Percentiles rank a stretch among this genome's conserved stretches.
Conservation (phyloP, 106 monocot genomes). For the Agapanthus africanus region DNA sequence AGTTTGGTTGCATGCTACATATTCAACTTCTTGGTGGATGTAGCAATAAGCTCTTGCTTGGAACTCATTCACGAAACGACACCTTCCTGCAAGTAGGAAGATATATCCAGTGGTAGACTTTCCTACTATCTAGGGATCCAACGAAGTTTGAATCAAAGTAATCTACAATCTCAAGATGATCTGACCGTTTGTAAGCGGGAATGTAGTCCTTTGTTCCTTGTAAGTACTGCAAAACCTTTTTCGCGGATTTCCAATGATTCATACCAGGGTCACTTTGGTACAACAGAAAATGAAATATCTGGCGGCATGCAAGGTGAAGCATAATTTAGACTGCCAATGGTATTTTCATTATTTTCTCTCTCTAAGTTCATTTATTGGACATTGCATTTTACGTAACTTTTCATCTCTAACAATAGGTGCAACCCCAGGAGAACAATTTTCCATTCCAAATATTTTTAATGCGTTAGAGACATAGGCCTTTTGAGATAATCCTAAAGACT, state of each 20-base stretch:
- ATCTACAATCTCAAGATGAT: not conserved
- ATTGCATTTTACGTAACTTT: not conserved
- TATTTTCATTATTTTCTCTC: not conserved
- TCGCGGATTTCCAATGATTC: not conserved
- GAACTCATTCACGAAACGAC: no score
- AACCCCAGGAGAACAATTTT: not conserved
- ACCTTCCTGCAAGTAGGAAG: no score
- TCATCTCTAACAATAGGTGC: not conserved
- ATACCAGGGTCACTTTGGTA: not conserved
- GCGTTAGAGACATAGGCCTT: not conserved
- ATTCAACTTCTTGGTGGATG: no score
- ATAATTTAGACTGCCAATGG: not conserved
- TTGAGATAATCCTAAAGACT: not conserved
- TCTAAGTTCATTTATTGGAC: conserved; percentile 1
- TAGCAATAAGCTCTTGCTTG: no score
- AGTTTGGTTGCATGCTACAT: no score
- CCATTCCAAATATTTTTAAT: not conserved
- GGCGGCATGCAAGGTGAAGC: not conserved
- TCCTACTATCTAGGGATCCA: not conserved
- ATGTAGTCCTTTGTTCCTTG: conserved; percentile 1
- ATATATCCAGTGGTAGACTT: not conserved
- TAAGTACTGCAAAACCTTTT: not conserved
- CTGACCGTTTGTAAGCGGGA: not conserved
- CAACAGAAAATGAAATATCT: not conserved
- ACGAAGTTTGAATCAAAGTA: not conserved